These are phyloP conservation scores for Verticillium isaacii DNA, from an alignment of 2,329 filamentous ascomycete genomes.

Conservation along the genomic window DNA sequence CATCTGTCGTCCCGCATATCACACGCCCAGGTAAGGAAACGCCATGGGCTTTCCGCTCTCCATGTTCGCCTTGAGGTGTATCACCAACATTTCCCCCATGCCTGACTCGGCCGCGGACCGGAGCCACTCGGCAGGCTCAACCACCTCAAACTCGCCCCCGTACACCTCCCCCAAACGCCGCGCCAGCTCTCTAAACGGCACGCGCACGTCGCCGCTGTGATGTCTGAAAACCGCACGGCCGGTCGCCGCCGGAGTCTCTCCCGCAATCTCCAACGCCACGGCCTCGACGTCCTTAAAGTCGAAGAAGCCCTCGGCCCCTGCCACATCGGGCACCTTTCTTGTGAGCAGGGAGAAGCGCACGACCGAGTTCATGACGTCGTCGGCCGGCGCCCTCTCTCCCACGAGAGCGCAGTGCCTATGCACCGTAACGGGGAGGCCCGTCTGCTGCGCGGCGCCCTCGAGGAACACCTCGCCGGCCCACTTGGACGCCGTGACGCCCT, in stretches of 20 bases:
- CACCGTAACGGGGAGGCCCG: constrained; percentile 18
- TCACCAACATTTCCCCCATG: neutral
- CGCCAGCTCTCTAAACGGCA: neutral
- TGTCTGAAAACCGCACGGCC: neutral
- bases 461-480: constrained; percentile 28
- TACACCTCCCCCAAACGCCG: neutral
- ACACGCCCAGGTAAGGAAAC: neutral
- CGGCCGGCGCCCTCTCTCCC: neutral
- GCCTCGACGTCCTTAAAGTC: neutral
- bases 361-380: neutral
- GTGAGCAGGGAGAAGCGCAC: neutral
- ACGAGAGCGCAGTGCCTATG: constrained; percentile 9
- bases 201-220: neutral
- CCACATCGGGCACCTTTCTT: neutral
- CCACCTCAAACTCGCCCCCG: neutral
- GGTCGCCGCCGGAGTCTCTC: neutral
- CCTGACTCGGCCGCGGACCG: neutral
- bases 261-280: neutral
- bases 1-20: neutral
- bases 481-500: constrained; percentile 26
- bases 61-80: neutral
- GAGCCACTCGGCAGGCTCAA: neutral
- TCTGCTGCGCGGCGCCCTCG: constrained; percentile 13
- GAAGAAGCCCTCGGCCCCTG: neutral
- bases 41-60: neutral